Evolutionary conservation across 257 asterid genomes (phyloP), one percentile per base, ranked within the genome.

Genomic region (Linderniella brevidens): DNA sequence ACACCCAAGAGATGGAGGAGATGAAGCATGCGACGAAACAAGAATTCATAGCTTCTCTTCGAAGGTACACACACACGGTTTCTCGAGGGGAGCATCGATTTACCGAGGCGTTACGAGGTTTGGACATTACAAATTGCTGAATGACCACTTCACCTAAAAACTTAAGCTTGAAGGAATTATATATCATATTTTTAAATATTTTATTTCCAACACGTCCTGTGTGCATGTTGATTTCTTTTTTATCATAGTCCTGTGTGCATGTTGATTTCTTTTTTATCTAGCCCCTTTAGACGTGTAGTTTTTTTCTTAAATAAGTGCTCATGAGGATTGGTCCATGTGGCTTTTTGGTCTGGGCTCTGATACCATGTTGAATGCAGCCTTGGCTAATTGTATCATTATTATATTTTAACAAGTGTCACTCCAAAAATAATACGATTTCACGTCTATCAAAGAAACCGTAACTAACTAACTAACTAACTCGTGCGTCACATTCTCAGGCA

Each of bases 91-190:
- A 12, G 94, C 96, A 3, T 86, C 96, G 2, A 77, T 79, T 40
- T 86, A 86, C 55, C 60, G 96, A 37, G 96, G 96, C 0, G 96
- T 86, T 35, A 86, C 96, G 9, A 86, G 96, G 96, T 81, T 37
- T 4, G 55, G 11, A 43, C 38, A 46, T 57, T 25, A 3, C 32
- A 2, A 2, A 25, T 3, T 3, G 32, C 32, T 2, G 6, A 25
- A 25, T 2, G 32, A 6, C n/a, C n/a, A n/a, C n/a, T n/a, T n/a
- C n/a, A n/a, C n/a, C n/a, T n/a, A n/a, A n/a, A n/a, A n/a, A n/a
- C n/a, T n/a, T n/a, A n/a, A n/a, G n/a, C n/a, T n/a, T n/a, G n/a
- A n/a, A n/a, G n/a, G n/a, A n/a, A n/a, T n/a, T n/a, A n/a, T n/a
- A n/a, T n/a, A n/a, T n/a, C n/a, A n/a, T n/a, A n/a, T n/a, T n/a